A percentile compares a stretch with the other conserved stretches of the same genome.
phyloP scores from a whole-genome alignment of 305 asterid species.

The Fraxinus velutina region DNA sequence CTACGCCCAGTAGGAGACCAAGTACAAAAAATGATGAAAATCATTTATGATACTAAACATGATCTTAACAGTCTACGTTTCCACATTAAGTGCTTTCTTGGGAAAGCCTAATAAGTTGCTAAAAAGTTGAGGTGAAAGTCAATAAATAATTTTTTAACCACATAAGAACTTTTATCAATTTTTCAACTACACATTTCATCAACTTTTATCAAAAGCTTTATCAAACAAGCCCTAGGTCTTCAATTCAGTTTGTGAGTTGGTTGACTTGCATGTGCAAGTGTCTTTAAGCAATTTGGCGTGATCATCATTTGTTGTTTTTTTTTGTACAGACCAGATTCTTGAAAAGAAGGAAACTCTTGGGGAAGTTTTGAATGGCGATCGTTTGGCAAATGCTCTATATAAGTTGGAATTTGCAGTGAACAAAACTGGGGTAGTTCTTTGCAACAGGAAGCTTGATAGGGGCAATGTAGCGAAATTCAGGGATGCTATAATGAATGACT shows the following conservation, averaged over 20 bases:
- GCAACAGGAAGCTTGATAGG: slow-evolving; percentile 51
- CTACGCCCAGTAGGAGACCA: background rate
- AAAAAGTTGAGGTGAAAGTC: background rate
- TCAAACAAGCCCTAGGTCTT: background rate
- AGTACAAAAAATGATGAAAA: background rate
- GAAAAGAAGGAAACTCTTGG: slow-evolving; percentile 69
- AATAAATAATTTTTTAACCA: background rate
- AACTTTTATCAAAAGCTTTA: background rate
- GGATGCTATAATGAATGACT: slow-evolving; percentile 57
- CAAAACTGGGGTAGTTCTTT: slow-evolving; percentile 51
- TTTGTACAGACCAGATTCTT: slow-evolving; percentile 50
- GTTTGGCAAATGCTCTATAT: slow-evolving; percentile 54
- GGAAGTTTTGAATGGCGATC: slow-evolving; percentile 73
- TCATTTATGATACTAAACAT: background rate
- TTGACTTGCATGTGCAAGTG: slow-evolving; percentile 12
- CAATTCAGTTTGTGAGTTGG: background rate
- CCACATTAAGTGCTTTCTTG: background rate
- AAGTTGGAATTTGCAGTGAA: slow-evolving; percentile 59
- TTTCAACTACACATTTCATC: background rate
- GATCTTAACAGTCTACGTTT: background rate
- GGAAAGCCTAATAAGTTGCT: background rate
- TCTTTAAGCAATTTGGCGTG: background rate
- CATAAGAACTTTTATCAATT: background rate
- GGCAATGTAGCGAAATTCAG: slow-evolving; percentile 58
- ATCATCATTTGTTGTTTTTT: slow-evolving; percentile 16